These are phyloP conservation scores for Dactylellina leptospora DNA, from an alignment of 2,329 filamentous ascomycete genomes.

Conservation along the genomic window DNA sequence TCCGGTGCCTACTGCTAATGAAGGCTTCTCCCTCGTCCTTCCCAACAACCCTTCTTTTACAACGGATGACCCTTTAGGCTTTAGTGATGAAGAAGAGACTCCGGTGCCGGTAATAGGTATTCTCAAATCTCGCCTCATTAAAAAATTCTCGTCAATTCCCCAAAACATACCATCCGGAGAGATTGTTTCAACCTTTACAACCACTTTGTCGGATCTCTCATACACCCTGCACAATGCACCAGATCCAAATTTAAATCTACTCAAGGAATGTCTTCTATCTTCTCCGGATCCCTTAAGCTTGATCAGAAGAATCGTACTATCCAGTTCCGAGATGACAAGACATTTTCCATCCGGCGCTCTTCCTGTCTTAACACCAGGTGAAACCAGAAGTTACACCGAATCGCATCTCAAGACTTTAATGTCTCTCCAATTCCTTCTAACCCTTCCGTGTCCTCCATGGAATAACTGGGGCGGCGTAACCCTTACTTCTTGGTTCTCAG, in stretches of 20 bases:
- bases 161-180: slow-evolving; percentile 8
- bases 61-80: slow-evolving; percentile 37
- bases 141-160: slow-evolving; percentile 3
- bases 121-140: slow-evolving; percentile 29
- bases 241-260: slow-evolving; percentile 35
- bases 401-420: slow-evolving; percentile 15
- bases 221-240: slow-evolving; percentile 35
- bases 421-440: slow-evolving; percentile 28
- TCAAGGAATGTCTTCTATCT: slow-evolving; percentile 16
- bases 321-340: slow-evolving; percentile 9
- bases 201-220: slow-evolving; percentile 40
- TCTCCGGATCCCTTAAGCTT: background rate
- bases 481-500: slow-evolving; percentile 44
- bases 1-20: background rate
- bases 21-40: slow-evolving; percentile 5
- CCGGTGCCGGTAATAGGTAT: slow-evolving; percentile 20
- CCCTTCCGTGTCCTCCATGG: slow-evolving; percentile 28
- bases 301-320: slow-evolving; percentile 17
- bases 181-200: slow-evolving; percentile 1
- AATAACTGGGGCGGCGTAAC: slow-evolving; percentile 50
- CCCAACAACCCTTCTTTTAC: slow-evolving; percentile 34
- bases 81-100: slow-evolving; percentile 22
- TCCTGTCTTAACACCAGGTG: slow-evolving; percentile 1
- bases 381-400: slow-evolving; percentile 15
- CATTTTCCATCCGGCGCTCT: slow-evolving; percentile 24